Percentiles rank a stretch among this genome's conserved stretches.
phyloP scores from a whole-genome alignment of 345 rosid genomes.

The Moringa oleifera region DNA sequence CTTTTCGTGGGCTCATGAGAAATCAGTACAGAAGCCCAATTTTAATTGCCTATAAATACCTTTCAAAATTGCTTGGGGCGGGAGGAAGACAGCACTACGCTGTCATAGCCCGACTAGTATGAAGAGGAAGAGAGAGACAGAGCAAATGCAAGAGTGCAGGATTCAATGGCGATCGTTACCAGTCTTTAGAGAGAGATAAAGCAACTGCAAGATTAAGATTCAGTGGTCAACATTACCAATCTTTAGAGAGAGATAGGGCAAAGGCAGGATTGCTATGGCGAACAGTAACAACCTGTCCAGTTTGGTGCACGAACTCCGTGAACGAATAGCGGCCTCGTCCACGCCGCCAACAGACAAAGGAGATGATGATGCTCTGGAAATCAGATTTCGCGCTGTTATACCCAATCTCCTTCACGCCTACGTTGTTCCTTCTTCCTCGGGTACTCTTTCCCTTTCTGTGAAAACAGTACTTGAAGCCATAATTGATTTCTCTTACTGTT shows the following conservation, averaged over 20 bases:
- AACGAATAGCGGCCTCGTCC: slow-evolving; percentile 66
- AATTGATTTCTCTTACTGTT: no score
- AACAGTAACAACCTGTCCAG: slow-evolving; percentile 48
- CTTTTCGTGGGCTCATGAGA: no score
- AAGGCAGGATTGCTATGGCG: slow-evolving; percentile 20
- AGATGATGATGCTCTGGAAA: slow-evolving; percentile 56
- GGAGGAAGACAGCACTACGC: no score
- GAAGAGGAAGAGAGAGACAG: slow-evolving; percentile 15
- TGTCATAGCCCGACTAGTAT: no score
- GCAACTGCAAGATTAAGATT: no score
- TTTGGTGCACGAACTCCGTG: slow-evolving; percentile 82
- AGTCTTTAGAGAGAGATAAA: no score
- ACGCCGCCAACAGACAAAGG: slow-evolving; percentile 28
- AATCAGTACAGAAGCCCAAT: no score
- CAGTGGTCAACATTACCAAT: no score
- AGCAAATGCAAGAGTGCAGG: no score
- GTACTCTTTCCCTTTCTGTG: slow-evolving; percentile 26
- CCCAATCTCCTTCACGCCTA: slow-evolving; percentile 70
- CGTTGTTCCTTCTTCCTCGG: slow-evolving; percentile 70
- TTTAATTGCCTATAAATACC: background rate
- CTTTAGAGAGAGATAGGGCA: background rate
- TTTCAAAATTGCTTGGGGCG: slow-evolving; percentile 35
- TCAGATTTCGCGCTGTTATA: slow-evolving; percentile 68
- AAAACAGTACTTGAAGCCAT: no score
- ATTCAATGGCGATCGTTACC: no score